Evolutionary conservation across 2,329 filamentous ascomycete genomes (phyloP).

Genomic region (Nothopassalora personata): DNA sequence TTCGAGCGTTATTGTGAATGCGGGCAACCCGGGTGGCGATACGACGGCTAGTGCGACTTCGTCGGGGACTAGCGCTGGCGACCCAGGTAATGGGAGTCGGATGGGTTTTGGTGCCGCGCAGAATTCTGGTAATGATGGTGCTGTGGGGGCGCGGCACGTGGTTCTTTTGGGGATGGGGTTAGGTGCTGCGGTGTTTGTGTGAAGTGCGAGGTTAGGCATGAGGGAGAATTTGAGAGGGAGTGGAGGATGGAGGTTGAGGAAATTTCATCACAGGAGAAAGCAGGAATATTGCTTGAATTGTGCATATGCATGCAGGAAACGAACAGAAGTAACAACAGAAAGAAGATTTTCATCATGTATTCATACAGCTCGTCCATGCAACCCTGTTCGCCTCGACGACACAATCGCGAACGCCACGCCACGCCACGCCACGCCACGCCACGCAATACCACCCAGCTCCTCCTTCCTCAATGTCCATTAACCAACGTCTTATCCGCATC

Average conservation of each 20-base stretch:
- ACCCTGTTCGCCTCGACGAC: not conserved
- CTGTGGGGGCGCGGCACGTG: conserved; percentile 1
- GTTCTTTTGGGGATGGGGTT: conserved; percentile 8
- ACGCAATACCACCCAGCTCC: not conserved
- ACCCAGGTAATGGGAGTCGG: not conserved
- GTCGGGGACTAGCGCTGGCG: not conserved
- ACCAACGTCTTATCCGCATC: conserved; percentile 2
- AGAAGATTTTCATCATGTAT: not conserved
- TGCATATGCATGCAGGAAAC: no score
- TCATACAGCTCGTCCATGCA: not conserved
- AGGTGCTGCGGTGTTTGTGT: conserved; percentile 1
- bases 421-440: no score
- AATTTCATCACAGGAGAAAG: not conserved
- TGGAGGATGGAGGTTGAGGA: not conserved
- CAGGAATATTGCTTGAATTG: not conserved
- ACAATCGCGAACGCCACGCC: no score
- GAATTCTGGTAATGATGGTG: not conserved
- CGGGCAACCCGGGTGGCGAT: not conserved
- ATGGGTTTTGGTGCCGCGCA: conserved; percentile 6
- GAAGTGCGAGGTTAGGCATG: not conserved
- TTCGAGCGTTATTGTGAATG: not conserved
- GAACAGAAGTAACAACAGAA: not conserved
- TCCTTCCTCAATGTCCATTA: conserved; percentile 3
- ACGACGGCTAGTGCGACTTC: not conserved
- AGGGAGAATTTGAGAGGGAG: not conserved